Conservation (phyloP, 768 basidiomycete species). For the Lepiota subincarnata region DNA sequence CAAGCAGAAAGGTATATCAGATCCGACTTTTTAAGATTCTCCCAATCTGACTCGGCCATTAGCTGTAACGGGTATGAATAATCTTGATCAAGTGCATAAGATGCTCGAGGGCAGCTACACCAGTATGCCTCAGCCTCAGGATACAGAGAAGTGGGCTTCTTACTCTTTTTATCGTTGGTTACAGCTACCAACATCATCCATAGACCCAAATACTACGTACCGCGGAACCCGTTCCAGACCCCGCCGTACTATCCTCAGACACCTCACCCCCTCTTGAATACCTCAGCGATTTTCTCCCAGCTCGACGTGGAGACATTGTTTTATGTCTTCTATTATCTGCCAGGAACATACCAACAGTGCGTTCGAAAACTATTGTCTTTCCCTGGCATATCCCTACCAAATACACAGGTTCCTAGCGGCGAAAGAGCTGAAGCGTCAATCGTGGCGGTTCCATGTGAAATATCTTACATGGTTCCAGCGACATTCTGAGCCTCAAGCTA, state of each 20-base stretch:
- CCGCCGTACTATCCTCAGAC: conserved; percentile 92
- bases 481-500: conserved; percentile 95
- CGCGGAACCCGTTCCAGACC: conserved; percentile 88
- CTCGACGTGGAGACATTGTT: conserved; percentile 97
- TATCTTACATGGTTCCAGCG: conserved; percentile 99
- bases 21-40: neutral
- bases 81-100: conserved; percentile 87
- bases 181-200: neutral
- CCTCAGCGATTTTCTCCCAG: conserved; percentile 81
- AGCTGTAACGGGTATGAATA: conserved; percentile 81
- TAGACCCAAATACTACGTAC: conserved; percentile 96
- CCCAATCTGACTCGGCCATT: conserved; percentile 1
- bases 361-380: conserved; percentile 22
- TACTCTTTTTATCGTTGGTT: neutral
- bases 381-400: neutral
- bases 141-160: conserved; percentile 84
- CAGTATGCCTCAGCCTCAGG: conserved; percentile 86
- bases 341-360: conserved; percentile 97
- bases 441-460: conserved; percentile 99
- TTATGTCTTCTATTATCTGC: conserved; percentile 97
- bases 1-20: conserved; percentile 82
- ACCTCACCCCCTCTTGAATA: conserved; percentile 75
- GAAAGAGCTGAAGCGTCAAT: conserved; percentile 94
- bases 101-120: conserved; percentile 90
- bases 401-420: conserved; percentile 82